phyloP scores from a whole-genome alignment of 768 basidiomycete genomes.

The Amanita jacksonii region DNA sequence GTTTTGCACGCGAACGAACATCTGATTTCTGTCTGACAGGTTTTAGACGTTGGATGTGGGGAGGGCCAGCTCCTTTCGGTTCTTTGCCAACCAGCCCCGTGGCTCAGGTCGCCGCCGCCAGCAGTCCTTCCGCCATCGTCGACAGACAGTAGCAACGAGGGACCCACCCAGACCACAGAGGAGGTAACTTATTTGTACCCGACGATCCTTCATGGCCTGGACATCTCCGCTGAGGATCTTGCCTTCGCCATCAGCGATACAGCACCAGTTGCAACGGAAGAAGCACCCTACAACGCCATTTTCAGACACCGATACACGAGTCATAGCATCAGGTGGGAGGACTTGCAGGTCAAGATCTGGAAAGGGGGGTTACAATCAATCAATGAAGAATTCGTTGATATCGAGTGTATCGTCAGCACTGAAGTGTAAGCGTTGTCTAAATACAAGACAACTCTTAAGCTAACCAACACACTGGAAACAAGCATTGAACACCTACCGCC shows the following conservation, averaged over 20 bases:
- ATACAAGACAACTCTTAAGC: conserved; percentile 3
- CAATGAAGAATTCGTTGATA: conserved; percentile 55
- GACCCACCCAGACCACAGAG: conserved; percentile 8
- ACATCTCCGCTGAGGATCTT: conserved; percentile 49
- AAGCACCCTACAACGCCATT: conserved; percentile 14
- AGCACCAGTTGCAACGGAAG: conserved; percentile 27
- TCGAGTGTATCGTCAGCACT: conserved; percentile 66
- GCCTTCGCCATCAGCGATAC: conserved; percentile 40
- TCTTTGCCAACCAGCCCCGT: conserved; percentile 68
- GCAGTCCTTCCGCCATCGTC: conserved; percentile 23
- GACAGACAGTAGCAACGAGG: conserved; percentile 17
- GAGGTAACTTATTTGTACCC: conserved; percentile 43
- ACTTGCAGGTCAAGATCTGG: conserved; percentile 58
- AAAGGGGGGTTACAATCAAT: conserved; percentile 60
- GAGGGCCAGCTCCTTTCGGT: conserved; percentile 64
- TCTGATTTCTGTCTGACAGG: conserved; percentile 26
- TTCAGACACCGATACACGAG: conserved; percentile 19
- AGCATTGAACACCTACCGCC: conserved; percentile 77
- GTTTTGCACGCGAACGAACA: not conserved
- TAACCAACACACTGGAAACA: conserved; percentile 5
- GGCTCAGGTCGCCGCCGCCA: conserved; percentile 39
- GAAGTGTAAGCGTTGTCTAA: conserved; percentile 57
- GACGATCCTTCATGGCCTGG: conserved; percentile 54
- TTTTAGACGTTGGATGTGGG: conserved; percentile 81
- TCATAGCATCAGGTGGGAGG: conserved; percentile 53